Conservation (phyloP, 768 basidiomycete species). For the Fomitopsis pulvina region DNA sequence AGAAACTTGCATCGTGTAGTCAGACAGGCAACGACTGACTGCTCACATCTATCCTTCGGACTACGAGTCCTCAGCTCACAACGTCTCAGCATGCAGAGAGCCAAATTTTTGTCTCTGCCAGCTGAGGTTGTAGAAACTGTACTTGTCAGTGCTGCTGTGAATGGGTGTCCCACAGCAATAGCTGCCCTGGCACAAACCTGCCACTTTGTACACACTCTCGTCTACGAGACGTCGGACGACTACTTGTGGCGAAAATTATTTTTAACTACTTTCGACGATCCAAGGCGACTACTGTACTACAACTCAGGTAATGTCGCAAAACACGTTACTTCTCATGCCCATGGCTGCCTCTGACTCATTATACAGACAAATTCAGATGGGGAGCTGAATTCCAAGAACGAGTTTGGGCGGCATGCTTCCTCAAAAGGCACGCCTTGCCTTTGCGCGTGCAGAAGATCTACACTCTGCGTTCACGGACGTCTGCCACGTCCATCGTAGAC, state of each 20-base stretch:
- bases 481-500: slow-evolving; percentile 2
- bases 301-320: neutral
- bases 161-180: slow-evolving; percentile 16
- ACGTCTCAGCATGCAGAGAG: neutral
- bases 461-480: neutral
- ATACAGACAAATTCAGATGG: slow-evolving; percentile 7
- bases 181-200: slow-evolving; percentile 29
- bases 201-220: slow-evolving; percentile 19
- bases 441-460: slow-evolving; percentile 6
- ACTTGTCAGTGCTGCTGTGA: slow-evolving; percentile 21
- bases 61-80: no score
- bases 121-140: slow-evolving; percentile 31
- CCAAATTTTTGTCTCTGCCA: slow-evolving; percentile 13
- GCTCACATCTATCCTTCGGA: no score
- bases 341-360: neutral
- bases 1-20: no score
- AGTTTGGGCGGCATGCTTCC: neutral
- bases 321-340: neutral
- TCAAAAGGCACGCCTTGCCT: slow-evolving; percentile 1
- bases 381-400: slow-evolving; percentile 3
- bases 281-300: slow-evolving; percentile 3
- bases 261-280: slow-evolving; percentile 30
- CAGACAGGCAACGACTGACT: no score
- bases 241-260: slow-evolving; percentile 33
- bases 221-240: slow-evolving; percentile 24